Conservation (phyloP, 2,329 filamentous ascomycete genomes). For the Aspergillus tubingensis region DNA sequence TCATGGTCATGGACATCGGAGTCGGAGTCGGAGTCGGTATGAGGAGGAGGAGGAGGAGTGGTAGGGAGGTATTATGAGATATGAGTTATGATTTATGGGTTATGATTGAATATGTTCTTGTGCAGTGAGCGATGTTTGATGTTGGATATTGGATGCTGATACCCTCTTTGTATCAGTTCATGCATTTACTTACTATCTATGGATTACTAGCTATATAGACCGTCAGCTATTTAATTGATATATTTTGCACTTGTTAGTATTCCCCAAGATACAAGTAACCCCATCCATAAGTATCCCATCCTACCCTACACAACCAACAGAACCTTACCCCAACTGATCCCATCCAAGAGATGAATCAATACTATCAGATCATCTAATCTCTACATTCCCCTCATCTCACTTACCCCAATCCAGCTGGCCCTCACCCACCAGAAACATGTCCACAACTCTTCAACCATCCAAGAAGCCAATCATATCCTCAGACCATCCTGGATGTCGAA, state of each 20-base stretch:
- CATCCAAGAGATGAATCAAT: not conserved
- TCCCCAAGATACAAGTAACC: not conserved
- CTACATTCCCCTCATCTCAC: not conserved
- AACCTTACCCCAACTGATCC: too few relatives aligned
- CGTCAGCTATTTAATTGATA: too few relatives aligned
- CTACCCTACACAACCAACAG: too few relatives aligned
- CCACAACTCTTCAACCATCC: not conserved
- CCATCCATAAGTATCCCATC: too few relatives aligned
- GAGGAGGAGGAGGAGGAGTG: slow-evolving; percentile 16
- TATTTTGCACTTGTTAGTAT: not conserved
- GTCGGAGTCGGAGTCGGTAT: slow-evolving; percentile 24
- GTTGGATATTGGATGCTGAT: too few relatives aligned
- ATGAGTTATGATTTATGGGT: not conserved
- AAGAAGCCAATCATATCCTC: not conserved
- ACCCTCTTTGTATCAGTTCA: too few relatives aligned
- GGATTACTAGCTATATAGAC: too few relatives aligned
- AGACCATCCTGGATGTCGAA: not conserved
- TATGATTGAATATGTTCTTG: too few relatives aligned
- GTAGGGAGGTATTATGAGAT: not conserved
- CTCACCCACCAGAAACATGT: not conserved
- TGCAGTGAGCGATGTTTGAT: too few relatives aligned
- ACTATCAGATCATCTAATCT: not conserved
- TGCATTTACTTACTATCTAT: too few relatives aligned
- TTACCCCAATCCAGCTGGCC: not conserved
- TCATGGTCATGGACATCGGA: slow-evolving; percentile 24